Base-by-base conservation (phyloP, 768 basidiomycete species). In the Hygrophorus pudorinus region DNA sequence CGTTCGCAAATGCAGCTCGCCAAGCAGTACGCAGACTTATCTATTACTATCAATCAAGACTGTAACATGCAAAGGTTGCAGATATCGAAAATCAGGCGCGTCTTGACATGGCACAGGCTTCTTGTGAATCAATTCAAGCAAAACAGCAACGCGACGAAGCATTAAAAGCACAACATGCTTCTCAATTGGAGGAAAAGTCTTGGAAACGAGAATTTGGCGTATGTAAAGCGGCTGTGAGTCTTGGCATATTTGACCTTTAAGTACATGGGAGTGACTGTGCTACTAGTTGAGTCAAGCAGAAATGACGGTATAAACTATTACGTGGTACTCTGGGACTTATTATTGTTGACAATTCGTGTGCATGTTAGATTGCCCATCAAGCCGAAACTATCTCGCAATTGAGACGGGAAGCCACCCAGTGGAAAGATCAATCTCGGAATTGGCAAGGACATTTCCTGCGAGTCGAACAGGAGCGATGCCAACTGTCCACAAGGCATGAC, bases 361-460 rank as follows among this genome's bases (percentile, higher is more conserved):
- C 24, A 24, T 24, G 34, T 13, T 44, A 83, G 82, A 68, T 76
- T 41, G 59, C 68, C 6, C 76, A 80, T 52, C 76, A 82, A 50
- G 63, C 67, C 11, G 77, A 81, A 39, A 75, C 75, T 5, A 76
- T 83, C 42, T 56, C 68, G 1, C 78, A 77, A 43, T 66, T 85
- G 24, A 73, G 76, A 18, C 70, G 79, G 39, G 83, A 88, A 56
- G 66, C 75, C 0, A 64, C 61, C 0, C 81, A 85, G 42, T 85
- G 82, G 81, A 85, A 84, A 59, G 76, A 79, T 40, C 85, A 86
- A 52, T 74, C 82, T 0, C 66, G 68, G 42, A 81, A 81, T 52
- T 87, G 85, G 85, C 85, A 86, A 58, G 83, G 84, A 16, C 82
- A 85, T 52, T 86, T 84, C 57, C 64, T 79, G 30, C 76, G 82